Percentiles rank a stretch among this genome's conserved stretches.
Evolutionary conservation across 495 filamentous ascomycete genomes (phyloP).

Genomic region (Penicillium macrosclerotiorum): DNA sequence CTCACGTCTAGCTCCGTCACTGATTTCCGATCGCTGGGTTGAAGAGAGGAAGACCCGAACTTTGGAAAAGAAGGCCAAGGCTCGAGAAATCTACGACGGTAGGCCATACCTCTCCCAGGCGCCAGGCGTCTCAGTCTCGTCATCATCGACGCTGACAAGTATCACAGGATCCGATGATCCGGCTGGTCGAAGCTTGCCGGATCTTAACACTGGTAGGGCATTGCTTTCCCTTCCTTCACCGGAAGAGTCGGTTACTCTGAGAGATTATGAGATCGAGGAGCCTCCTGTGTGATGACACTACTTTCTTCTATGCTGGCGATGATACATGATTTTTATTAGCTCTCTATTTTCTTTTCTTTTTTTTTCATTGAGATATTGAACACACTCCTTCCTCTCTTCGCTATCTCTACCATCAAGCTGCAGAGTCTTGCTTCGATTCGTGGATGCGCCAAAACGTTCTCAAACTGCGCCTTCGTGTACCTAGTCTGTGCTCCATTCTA

Average conservation of each 20-base stretch:
- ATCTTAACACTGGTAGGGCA: slow-evolving; percentile 30
- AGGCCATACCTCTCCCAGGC: too few relatives aligned
- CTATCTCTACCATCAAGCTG: too few relatives aligned
- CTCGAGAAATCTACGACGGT: slow-evolving; percentile 39
- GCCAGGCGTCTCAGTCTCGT: slow-evolving; percentile 5
- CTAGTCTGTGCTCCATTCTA: slow-evolving; percentile 10
- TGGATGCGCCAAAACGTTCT: too few relatives aligned
- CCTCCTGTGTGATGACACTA: slow-evolving; percentile 20
- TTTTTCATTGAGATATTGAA: too few relatives aligned
- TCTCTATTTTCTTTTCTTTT: neutral
- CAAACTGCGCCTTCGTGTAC: slow-evolving; percentile 18
- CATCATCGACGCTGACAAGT: slow-evolving; percentile 10
- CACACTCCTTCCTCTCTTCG: neutral
- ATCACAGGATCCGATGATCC: slow-evolving; percentile 20
- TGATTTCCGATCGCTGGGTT: slow-evolving; percentile 61
- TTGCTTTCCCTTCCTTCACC: slow-evolving; percentile 26
- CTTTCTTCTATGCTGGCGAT: slow-evolving; percentile 7
- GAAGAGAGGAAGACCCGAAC: slow-evolving; percentile 57
- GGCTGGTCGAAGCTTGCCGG: slow-evolving; percentile 20
- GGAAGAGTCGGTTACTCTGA: slow-evolving; percentile 30
- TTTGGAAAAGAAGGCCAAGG: slow-evolving; percentile 35
- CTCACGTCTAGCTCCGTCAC: slow-evolving; percentile 55
- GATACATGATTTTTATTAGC: neutral
- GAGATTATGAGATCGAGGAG: slow-evolving; percentile 42
- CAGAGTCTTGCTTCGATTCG: too few relatives aligned